A percentile compares a stretch with the other conserved stretches of the same genome.
Conservation (phyloP, 202 grass and related monocot genomes). For the Digitaria exilis region DNA sequence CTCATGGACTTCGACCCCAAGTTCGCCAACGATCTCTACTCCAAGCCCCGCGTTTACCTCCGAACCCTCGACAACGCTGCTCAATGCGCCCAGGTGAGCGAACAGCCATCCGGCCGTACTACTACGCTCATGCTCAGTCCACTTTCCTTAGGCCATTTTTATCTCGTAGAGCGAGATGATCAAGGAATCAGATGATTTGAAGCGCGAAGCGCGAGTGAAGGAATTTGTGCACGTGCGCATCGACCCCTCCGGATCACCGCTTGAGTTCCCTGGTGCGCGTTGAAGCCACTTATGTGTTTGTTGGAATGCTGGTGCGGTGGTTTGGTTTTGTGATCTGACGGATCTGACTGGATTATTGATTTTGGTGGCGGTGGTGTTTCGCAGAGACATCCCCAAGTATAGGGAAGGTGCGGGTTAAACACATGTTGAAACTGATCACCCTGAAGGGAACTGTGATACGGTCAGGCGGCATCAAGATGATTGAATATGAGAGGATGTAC, state of each 20-base stretch:
- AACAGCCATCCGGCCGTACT: not conserved
- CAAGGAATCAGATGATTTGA: constrained; percentile 2
- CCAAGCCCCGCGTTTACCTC: constrained; percentile 33
- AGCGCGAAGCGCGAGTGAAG: constrained; percentile 17
- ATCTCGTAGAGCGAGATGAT: constrained; percentile 41
- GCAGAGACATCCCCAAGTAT: constrained; percentile 78
- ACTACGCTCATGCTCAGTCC: not conserved
- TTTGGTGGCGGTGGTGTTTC: not conserved
- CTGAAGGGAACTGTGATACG: constrained; percentile 86
- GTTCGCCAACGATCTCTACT: constrained; percentile 53
- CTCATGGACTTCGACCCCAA: constrained; percentile 63
- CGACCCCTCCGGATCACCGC: constrained; percentile 63
- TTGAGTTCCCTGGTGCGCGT: constrained; percentile 59
- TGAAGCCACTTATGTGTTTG: not conserved
- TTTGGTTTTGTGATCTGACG: not conserved
- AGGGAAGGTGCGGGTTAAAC: constrained; percentile 79
- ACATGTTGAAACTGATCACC: constrained; percentile 71
- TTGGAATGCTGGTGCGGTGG: constrained; percentile 6
- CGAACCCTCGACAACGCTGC: constrained; percentile 47
- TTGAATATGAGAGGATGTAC: constrained; percentile 66
- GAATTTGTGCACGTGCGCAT: constrained; percentile 68
- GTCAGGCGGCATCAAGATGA: constrained; percentile 89
- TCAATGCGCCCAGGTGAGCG: constrained; percentile 47
- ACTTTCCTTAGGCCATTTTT: not conserved
- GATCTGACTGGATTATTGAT: not conserved